phyloP scores from a whole-genome alignment of 441 rosid genomes.

The Heliophila coronopifolia region DNA sequence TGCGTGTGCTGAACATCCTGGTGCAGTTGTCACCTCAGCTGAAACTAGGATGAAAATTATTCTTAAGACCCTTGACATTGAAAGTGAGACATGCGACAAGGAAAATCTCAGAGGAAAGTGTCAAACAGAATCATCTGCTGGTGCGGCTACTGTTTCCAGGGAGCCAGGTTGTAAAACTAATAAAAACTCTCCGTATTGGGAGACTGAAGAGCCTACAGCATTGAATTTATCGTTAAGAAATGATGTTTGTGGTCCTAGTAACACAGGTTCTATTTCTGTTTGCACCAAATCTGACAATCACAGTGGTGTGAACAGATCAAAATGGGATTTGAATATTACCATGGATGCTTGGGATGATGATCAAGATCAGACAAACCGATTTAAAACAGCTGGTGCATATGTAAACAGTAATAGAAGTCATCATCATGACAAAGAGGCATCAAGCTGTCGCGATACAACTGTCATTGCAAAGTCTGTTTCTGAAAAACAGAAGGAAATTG shows the following conservation, averaged over 20 bases:
- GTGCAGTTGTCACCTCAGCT: background rate
- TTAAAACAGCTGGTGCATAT: conserved; percentile 25
- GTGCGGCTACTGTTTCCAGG: conserved; percentile 20
- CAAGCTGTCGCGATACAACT: conserved; percentile 18
- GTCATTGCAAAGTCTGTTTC: conserved; percentile 21
- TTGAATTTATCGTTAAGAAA: conserved; percentile 50
- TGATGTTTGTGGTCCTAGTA: conserved; percentile 28
- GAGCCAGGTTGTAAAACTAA: conserved; percentile 16
- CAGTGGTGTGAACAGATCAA: conserved; percentile 42
- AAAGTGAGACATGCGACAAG: conserved; percentile 16
- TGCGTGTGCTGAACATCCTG: conserved; percentile 1
- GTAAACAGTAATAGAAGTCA: conserved; percentile 19
- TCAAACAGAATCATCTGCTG: conserved; percentile 34
- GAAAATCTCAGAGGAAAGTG: conserved; percentile 24
- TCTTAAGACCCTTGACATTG: conserved; percentile 23
- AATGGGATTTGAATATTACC: conserved; percentile 83
- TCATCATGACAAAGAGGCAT: conserved; percentile 30
- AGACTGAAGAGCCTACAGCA: conserved; percentile 33
- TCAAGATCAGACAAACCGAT: conserved; percentile 28
- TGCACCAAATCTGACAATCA: conserved; percentile 23
- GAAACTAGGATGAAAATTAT: conserved; percentile 34
- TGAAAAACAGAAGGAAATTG: conserved; percentile 24
- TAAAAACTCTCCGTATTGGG: conserved; percentile 25
- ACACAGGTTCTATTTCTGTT: conserved; percentile 22
- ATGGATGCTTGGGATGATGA: conserved; percentile 77